A percentile compares a stretch with the other conserved stretches of the same genome.
Conservation (phyloP, 139 green algal species). For the Bryopsis sp. region DNA sequence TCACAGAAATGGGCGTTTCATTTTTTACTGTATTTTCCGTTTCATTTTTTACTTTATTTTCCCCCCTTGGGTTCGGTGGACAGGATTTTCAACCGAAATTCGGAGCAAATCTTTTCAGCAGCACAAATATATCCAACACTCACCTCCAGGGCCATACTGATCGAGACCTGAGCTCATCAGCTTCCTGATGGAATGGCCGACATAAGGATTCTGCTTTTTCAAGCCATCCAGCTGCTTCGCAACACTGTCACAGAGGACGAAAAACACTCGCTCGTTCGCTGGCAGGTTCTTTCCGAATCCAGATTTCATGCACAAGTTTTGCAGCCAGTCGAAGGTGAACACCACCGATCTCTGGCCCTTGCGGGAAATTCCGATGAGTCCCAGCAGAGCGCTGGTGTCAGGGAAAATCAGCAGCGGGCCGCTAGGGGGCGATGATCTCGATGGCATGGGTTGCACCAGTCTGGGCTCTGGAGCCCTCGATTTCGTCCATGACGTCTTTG, state of each 20-base stretch:
- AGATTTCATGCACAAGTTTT: slow-evolving; percentile 28
- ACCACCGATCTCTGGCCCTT: background rate
- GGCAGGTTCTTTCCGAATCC: slow-evolving; percentile 50
- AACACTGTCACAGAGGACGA: slow-evolving; percentile 54
- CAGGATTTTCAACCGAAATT: no score
- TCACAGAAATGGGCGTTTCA: no score
- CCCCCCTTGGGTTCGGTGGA: no score
- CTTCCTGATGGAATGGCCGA: slow-evolving; percentile 6
- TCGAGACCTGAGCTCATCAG: slow-evolving; percentile 54
- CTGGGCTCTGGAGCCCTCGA: no score
- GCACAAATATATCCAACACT: slow-evolving; percentile 7
- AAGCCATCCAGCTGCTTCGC: slow-evolving; percentile 69
- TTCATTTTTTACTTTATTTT: no score
- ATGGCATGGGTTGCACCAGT: no score
- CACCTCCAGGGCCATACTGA: slow-evolving; percentile 48
- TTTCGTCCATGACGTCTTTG: no score
- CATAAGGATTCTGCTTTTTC: slow-evolving; percentile 36
- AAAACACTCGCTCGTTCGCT: slow-evolving; percentile 42
- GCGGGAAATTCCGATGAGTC: slow-evolving; percentile 47
- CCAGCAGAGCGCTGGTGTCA: slow-evolving; percentile 60
- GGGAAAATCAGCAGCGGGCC: slow-evolving; percentile 60
- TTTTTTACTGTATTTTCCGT: no score
- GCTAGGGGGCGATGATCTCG: no score
- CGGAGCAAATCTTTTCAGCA: background rate
- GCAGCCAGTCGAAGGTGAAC: slow-evolving; percentile 23